Conservation (phyloP, 179 eudicot genomes). For the Silene noctiflora region DNA sequence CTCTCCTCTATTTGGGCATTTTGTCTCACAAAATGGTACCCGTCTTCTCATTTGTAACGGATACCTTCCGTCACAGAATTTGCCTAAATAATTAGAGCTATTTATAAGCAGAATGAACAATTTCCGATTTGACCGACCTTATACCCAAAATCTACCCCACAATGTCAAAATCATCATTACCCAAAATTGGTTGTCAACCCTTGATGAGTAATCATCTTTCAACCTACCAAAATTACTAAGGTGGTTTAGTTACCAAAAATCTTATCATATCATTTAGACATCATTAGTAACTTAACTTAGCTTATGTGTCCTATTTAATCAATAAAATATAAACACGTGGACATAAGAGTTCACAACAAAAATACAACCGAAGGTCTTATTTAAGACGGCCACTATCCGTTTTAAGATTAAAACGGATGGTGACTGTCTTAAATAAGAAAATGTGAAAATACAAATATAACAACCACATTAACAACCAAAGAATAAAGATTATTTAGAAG, state of each 20-base stretch:
- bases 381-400: no score
- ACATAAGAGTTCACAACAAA: background rate
- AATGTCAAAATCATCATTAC: background rate
- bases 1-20: no score
- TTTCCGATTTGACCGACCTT: background rate
- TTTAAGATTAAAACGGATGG: no score
- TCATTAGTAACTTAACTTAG: background rate
- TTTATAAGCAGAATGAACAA: background rate
- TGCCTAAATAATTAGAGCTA: no score
- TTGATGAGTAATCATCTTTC: background rate
- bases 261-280: background rate
- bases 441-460: no score
- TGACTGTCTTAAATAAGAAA: no score
- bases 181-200: background rate
- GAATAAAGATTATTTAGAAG: background rate
- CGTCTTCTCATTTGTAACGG: no score
- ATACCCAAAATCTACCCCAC: background rate
- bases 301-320: constrained; percentile 5
- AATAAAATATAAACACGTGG: background rate
- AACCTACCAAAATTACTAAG: background rate
- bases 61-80: no score
- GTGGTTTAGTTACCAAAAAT: constrained; percentile 5
- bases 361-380: no score
- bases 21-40: no score
- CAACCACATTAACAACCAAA: constrained; percentile 16